These are phyloP conservation scores for Ceratopteris richardii DNA, from an alignment of 75 land plant species.

Conservation along the genomic window DNA sequence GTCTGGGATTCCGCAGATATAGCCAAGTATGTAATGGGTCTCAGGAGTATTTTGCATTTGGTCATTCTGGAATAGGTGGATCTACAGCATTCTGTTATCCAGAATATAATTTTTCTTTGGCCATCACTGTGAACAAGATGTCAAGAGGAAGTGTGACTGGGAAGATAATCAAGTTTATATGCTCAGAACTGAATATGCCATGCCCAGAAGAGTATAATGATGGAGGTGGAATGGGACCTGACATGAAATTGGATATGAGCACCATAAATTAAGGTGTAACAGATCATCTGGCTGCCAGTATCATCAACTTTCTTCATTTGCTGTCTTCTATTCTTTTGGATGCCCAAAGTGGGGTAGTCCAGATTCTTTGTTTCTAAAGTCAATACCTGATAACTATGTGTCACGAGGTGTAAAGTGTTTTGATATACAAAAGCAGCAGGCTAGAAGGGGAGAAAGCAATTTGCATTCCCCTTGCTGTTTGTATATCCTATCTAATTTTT, in stretches of 20 bases:
- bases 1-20: constrained; percentile 72
- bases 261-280: too few relatives aligned
- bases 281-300: too few relatives aligned
- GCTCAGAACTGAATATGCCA: constrained; percentile 59
- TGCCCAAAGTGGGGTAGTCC: too few relatives aligned
- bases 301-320: too few relatives aligned
- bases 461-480: too few relatives aligned
- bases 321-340: too few relatives aligned
- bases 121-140: constrained; percentile 84
- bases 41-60: constrained; percentile 42
- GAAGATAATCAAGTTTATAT: constrained; percentile 56
- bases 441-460: too few relatives aligned
- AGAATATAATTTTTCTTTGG: constrained; percentile 58
- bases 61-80: constrained; percentile 92
- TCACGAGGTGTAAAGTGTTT: too few relatives aligned
- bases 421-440: too few relatives aligned
- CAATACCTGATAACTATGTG: too few relatives aligned
- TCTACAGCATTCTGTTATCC: constrained; percentile 78
- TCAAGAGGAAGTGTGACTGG: constrained; percentile 63
- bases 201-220: constrained; percentile 46
- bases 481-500: too few relatives aligned
- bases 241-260: constrained; percentile 26
- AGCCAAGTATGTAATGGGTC: constrained; percentile 16
- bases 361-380: too few relatives aligned
- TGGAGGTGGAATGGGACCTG: constrained; percentile 31